Conservation (phyloP, 2,329 filamentous ascomycete genomes). For the Fusarium proliferatum region DNA sequence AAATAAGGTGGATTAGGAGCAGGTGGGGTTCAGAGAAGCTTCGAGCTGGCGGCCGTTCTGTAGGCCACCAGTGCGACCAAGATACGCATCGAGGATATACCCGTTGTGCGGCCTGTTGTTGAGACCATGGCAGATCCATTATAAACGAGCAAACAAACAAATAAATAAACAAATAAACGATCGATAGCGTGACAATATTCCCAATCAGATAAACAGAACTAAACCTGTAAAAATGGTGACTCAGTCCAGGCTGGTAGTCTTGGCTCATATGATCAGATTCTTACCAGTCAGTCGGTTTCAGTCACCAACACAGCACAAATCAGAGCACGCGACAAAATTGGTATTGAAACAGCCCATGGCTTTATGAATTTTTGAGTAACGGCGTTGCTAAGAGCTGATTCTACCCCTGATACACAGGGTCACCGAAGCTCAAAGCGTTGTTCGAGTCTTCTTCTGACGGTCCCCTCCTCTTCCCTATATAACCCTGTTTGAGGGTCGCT, state of each 20-base stretch:
- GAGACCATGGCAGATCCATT: constrained; percentile 40
- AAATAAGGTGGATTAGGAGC: constrained; percentile 19
- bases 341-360: constrained; percentile 41
- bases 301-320: constrained; percentile 23
- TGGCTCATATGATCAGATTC: constrained; percentile 20
- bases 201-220: constrained; percentile 20
- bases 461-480: constrained; percentile 2
- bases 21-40: constrained; percentile 28
- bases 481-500: constrained; percentile 13
- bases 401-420: constrained; percentile 35
- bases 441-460: constrained; percentile 19
- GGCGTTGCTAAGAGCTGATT: constrained; percentile 40
- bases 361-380: constrained; percentile 40
- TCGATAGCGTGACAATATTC: neutral
- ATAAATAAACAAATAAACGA: constrained; percentile 36
- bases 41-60: constrained; percentile 11
- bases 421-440: constrained; percentile 27
- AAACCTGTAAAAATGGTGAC: neutral
- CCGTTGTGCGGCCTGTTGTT: constrained; percentile 39
- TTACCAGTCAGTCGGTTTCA: constrained; percentile 19
- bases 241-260: neutral
- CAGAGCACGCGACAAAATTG: constrained; percentile 31
- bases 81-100: constrained; percentile 42
- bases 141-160: constrained; percentile 36
- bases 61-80: constrained; percentile 30